Conservation (phyloP, 306 rosid genomes). For the Sechiopsis laciniata region DNA sequence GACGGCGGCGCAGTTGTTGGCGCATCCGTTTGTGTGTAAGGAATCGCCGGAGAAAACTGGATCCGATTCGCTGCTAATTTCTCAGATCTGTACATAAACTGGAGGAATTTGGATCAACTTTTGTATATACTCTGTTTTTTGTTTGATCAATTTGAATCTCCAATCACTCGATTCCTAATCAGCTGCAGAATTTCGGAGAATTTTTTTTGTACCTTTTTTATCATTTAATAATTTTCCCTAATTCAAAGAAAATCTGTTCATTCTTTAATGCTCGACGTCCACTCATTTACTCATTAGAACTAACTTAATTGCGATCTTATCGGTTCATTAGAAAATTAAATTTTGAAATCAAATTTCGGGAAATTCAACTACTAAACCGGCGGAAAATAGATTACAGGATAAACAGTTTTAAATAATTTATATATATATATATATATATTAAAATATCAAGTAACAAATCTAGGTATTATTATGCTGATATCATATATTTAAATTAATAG, state of each 20-base stretch:
- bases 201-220: neutral
- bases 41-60: neutral
- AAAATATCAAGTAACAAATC: neutral
- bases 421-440: neutral
- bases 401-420: neutral
- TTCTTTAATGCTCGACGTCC: neutral
- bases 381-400: neutral
- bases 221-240: neutral
- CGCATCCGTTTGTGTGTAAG: conserved; percentile 57
- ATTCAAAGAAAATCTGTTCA: neutral
- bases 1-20: conserved; percentile 60
- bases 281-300: too few relatives aligned
- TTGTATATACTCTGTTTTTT: neutral
- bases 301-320: neutral
- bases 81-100: conserved; percentile 23
- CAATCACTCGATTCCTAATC: neutral
- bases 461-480: neutral
- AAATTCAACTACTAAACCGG: neutral
- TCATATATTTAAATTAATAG: neutral
- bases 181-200: neutral
- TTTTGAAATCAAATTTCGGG: neutral
- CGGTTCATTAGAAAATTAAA: neutral
- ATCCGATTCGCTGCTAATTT: neutral
- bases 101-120: conserved; percentile 14
- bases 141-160: neutral